Percentiles rank a stretch among this genome's conserved stretches.
Evolutionary conservation across 768 basidiomycete genomes (phyloP).

Genomic region (Pisolithus albus): DNA sequence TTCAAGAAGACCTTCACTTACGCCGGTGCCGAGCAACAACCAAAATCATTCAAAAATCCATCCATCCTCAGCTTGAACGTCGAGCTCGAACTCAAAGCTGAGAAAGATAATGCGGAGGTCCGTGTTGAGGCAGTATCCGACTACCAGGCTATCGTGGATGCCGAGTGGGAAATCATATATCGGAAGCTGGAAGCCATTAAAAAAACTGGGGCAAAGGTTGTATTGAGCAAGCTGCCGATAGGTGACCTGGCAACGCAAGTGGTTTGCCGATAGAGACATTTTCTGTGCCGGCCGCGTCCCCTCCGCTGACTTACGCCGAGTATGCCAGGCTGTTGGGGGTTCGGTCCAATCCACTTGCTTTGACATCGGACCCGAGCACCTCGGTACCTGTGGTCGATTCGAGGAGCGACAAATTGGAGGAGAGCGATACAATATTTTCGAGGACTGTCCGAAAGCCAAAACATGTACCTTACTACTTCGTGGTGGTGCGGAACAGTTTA

Average conservation of each 20-base stretch:
- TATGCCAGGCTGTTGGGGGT: conserved; percentile 94
- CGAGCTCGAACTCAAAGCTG: conserved; percentile 96
- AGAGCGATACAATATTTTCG: conserved; percentile 93
- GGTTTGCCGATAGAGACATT: conserved; percentile 98
- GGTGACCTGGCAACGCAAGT: conserved; percentile 99
- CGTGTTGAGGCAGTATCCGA: conserved; percentile 95
- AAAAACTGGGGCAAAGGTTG: conserved; percentile 93
- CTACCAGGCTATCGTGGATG: conserved; percentile 98
- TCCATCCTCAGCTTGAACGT: conserved; percentile 94
- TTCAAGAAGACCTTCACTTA: conserved; percentile 99
- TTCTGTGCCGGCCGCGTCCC: conserved; percentile 98
- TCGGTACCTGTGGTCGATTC: conserved; percentile 89
- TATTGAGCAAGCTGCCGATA: conserved; percentile 95
- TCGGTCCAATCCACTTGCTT: conserved; percentile 92
- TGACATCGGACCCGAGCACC: conserved; percentile 82
- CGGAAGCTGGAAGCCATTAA: conserved; percentile 94
- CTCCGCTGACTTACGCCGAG: conserved; percentile 83
- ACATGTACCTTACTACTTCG: conserved; percentile 92
- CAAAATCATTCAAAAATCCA: conserved; percentile 84
- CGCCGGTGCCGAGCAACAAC: conserved; percentile 98
- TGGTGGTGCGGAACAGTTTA: conserved; percentile 98
- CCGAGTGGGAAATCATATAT: conserved; percentile 99
- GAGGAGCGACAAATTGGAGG: conserved; percentile 96
- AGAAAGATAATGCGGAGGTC: conserved; percentile 99
- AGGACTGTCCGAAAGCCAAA: conserved; percentile 87